A percentile compares a stretch with the other conserved stretches of the same genome.
Conservation (phyloP, 345 rosid genomes). For the Ailanthus altissimus region DNA sequence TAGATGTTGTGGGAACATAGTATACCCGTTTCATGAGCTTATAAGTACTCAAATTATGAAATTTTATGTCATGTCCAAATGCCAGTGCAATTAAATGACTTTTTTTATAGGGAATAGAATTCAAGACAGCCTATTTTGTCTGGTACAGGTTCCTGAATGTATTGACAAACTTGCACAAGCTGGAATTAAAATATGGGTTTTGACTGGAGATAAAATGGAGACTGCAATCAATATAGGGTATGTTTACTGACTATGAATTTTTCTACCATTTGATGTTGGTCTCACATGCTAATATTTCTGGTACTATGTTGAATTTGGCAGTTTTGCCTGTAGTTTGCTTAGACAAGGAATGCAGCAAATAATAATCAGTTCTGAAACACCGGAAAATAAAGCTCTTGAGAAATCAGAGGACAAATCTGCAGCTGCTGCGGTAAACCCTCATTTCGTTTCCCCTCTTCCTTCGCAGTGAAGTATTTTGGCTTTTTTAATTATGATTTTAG, state of each 20-base stretch:
- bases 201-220: conserved; percentile 99
- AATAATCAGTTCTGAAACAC: conserved; percentile 73
- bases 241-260: conserved; percentile 8
- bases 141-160: conserved; percentile 89
- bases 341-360: conserved; percentile 94
- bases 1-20: not conserved
- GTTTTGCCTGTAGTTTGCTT: conserved; percentile 94
- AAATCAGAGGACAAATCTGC: conserved; percentile 71
- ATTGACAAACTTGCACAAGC: conserved; percentile 98
- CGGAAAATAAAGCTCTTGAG: conserved; percentile 65
- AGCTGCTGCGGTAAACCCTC: conserved; percentile 48
- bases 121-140: conserved; percentile 11
- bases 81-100: not conserved
- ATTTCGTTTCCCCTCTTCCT: not conserved
- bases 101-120: not conserved
- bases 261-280: not conserved
- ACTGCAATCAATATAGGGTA: conserved; percentile 97
- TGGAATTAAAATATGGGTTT: conserved; percentile 92
- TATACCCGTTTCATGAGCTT: not conserved
- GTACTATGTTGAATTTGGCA: conserved; percentile 37
- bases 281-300: conserved; percentile 24
- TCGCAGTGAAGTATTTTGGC: not conserved
- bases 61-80: conserved; percentile 3
- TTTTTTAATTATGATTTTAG: not conserved
- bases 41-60: not conserved